Percentiles rank a stretch among this genome's conserved stretches.
These are phyloP conservation scores for Pneumocystis murina DNA, from an alignment of 1,139 yeast species.

Conservation along the genomic window DNA sequence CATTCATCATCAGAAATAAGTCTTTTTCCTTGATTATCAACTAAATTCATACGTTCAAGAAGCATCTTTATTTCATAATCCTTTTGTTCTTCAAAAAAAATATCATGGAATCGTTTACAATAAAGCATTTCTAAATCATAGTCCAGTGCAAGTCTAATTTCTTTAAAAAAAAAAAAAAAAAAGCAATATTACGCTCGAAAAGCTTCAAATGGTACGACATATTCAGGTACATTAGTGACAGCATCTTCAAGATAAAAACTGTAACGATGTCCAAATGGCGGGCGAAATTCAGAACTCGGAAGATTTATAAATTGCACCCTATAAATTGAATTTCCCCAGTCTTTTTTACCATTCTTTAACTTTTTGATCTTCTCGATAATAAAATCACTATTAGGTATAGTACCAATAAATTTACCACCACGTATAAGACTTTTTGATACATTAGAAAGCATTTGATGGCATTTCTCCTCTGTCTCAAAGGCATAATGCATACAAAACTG, in stretches of 20 bases:
- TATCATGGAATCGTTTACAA: slow-evolving; percentile 65
- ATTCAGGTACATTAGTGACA: slow-evolving; percentile 90
- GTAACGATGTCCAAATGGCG: slow-evolving; percentile 74
- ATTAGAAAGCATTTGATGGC: slow-evolving; percentile 55
- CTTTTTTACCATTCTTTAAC: slow-evolving; percentile 29
- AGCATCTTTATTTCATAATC: slow-evolving; percentile 41
- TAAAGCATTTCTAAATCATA: slow-evolving; percentile 59
- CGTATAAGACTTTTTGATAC: slow-evolving; percentile 57
- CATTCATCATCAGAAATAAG: slow-evolving; percentile 85
- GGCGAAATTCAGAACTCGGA: slow-evolving; percentile 62
- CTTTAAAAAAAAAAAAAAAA: not conserved
- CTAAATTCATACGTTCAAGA: slow-evolving; percentile 37
- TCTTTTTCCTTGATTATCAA: slow-evolving; percentile 51
- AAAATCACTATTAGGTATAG: slow-evolving; percentile 84
- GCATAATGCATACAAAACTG: slow-evolving; percentile 94
- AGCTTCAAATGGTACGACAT: slow-evolving; percentile 89
- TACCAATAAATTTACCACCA: slow-evolving; percentile 84
- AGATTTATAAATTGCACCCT: slow-evolving; percentile 60
- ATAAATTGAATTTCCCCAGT: slow-evolving; percentile 78
- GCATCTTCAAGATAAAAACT: slow-evolving; percentile 79
- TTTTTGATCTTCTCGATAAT: slow-evolving; percentile 49
- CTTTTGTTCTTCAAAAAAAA: slow-evolving; percentile 62
- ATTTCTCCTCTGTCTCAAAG: slow-evolving; percentile 70
- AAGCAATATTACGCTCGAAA: slow-evolving; percentile 50
- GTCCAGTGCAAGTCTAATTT: slow-evolving; percentile 34